Evolutionary conservation across 148 eudicot genomes (phyloP).

Genomic region (Rhododendron mucronatum): DNA sequence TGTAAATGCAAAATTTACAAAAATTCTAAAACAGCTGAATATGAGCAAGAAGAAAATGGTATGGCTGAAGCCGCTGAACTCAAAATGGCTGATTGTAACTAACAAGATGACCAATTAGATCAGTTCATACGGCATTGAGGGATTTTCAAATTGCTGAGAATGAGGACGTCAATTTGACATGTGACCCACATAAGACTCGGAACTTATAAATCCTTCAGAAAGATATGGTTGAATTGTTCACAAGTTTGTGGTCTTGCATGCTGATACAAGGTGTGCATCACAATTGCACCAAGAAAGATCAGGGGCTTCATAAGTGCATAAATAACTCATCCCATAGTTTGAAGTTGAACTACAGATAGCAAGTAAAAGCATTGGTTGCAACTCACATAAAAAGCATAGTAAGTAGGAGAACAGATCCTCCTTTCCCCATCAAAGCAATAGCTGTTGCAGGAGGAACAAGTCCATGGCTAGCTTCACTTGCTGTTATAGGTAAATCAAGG

Average conservation of each 20-base stretch:
- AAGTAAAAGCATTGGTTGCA: neutral
- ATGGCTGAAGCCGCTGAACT: neutral
- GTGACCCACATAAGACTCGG: neutral
- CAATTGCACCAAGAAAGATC: neutral
- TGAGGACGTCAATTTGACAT: neutral
- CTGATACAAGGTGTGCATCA: neutral
- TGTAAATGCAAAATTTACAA: neutral
- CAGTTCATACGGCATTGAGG: neutral
- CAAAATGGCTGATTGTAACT: neutral
- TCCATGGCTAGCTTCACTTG: constrained; percentile 79
- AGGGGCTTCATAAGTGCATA: neutral
- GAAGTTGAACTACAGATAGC: neutral
- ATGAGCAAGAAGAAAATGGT: neutral
- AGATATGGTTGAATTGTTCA: neutral
- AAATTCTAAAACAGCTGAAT: neutral
- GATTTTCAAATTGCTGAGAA: neutral
- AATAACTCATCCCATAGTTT: neutral
- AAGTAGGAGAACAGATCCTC: constrained; percentile 85
- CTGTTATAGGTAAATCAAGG: constrained; percentile 83
- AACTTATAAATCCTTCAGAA: neutral
- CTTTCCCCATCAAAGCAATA: constrained; percentile 91
- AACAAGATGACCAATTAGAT: neutral
- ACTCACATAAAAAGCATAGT: constrained; percentile 98
- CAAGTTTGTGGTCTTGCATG: neutral
- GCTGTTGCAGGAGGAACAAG: constrained; percentile 98